Evolutionary conservation across 768 basidiomycete species (phyloP).

Genomic region (Gymnopilus junonius): DNA sequence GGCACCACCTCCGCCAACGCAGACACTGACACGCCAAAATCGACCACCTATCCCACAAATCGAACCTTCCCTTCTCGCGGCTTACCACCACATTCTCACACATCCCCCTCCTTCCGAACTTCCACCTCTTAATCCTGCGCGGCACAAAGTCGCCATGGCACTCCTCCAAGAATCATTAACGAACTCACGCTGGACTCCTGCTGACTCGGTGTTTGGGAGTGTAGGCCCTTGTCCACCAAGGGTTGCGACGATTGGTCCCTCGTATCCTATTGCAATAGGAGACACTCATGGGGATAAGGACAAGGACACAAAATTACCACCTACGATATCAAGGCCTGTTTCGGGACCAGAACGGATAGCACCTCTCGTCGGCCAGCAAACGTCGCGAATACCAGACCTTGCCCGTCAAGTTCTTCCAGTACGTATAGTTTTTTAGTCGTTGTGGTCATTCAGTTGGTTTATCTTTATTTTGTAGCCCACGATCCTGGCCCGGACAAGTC

Average conservation of each 20-base stretch:
- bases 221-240: conserved; percentile 66
- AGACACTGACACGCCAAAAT: conserved; percentile 22
- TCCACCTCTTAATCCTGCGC: conserved; percentile 57
- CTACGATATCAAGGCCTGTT: conserved; percentile 48
- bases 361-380: conserved; percentile 67
- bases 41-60: conserved; percentile 56
- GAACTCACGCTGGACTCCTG: conserved; percentile 67
- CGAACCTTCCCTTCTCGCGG: conserved; percentile 66
- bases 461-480: conserved; percentile 43
- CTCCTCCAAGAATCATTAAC: conserved; percentile 62
- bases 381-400: conserved; percentile 67
- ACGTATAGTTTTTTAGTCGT: conserved; percentile 31
- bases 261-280: conserved; percentile 59
- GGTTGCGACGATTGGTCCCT: conserved; percentile 64
- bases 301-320: conserved; percentile 58
- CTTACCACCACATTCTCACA: conserved; percentile 79
- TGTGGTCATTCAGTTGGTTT: neutral
- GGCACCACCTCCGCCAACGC: conserved; percentile 28
- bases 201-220: conserved; percentile 66
- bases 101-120: conserved; percentile 60
- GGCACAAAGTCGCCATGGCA: conserved; percentile 79
- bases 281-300: conserved; percentile 40
- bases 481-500: conserved; percentile 61
- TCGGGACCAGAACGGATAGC: conserved; percentile 54
- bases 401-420: conserved; percentile 72